These are phyloP conservation scores for Cytospora chrysosperma DNA, from an alignment of 2,329 filamentous ascomycete species.

Conservation along the genomic window DNA sequence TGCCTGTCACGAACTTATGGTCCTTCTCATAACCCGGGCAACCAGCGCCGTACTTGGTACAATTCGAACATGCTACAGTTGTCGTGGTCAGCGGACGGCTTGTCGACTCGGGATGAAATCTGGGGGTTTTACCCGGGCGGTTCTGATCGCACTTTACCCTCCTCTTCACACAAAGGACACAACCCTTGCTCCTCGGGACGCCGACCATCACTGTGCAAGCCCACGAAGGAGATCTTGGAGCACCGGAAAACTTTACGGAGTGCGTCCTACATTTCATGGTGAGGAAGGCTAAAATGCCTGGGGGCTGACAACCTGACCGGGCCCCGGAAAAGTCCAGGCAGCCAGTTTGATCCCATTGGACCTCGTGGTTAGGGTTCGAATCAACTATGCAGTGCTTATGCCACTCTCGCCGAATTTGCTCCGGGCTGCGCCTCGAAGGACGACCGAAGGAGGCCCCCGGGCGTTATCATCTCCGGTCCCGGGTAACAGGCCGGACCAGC, in stretches of 20 bases:
- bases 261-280: background rate
- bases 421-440: too few relatives aligned
- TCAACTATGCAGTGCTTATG: background rate
- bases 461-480: background rate
- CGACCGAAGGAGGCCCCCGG: background rate
- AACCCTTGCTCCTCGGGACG: constrained; percentile 39
- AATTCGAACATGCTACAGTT: constrained; percentile 36
- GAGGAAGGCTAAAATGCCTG: background rate
- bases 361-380: background rate
- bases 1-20: constrained; percentile 41
- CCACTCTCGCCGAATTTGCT: background rate
- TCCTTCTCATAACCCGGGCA: constrained; percentile 41
- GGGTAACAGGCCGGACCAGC: background rate
- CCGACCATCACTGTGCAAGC: constrained; percentile 34
- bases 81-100: background rate
- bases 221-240: too few relatives aligned
- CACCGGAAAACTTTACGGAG: background rate
- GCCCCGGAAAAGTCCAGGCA: background rate
- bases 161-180: constrained; percentile 41
- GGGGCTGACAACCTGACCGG: constrained; percentile 1
- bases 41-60: constrained; percentile 37
- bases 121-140: constrained; percentile 32
- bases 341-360: background rate
- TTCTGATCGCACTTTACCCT: constrained; percentile 47
- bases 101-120: background rate